Evolutionary conservation across 2,329 filamentous ascomycete species (phyloP).

Genomic region (Phialocephala subalpina): DNA sequence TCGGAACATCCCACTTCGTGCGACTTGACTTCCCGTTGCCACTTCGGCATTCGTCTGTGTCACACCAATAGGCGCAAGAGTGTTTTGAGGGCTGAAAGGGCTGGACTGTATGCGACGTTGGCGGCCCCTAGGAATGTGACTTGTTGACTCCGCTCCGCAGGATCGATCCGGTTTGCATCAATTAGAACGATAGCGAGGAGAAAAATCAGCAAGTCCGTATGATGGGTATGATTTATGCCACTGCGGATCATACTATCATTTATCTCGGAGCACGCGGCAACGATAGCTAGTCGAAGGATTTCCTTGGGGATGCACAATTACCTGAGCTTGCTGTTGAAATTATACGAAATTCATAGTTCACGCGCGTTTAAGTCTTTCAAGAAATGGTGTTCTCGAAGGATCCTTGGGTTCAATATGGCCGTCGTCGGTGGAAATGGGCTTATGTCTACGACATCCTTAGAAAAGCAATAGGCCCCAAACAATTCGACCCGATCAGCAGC

Average conservation of each 20-base stretch:
- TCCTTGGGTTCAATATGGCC: slow-evolving; percentile 11
- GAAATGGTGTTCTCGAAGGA: slow-evolving; percentile 11
- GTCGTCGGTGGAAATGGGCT: neutral
- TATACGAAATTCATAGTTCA: neutral
- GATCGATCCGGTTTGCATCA: too few species aligned
- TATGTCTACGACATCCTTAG: neutral
- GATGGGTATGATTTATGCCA: slow-evolving; percentile 11
- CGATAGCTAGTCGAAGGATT: neutral
- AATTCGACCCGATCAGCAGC: neutral
- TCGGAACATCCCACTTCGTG: too few species aligned
- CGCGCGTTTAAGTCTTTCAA: slow-evolving; percentile 3
- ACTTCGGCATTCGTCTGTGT: too few species aligned
- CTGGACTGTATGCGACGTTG: too few species aligned
- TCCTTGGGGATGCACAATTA: too few species aligned
- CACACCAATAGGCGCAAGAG: too few species aligned
- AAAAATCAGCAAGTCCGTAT: neutral
- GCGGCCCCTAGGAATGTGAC: too few species aligned
- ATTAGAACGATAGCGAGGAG: slow-evolving; percentile 3
- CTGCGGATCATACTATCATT: slow-evolving; percentile 7
- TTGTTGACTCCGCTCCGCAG: too few species aligned
- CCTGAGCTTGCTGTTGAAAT: neutral
- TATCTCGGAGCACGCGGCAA: neutral
- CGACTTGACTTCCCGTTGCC: too few species aligned
- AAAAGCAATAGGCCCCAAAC: neutral
- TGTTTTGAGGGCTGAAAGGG: too few species aligned